Conservation (phyloP, 805 yeast species). For the Starmerella gropengiesseri region DNA sequence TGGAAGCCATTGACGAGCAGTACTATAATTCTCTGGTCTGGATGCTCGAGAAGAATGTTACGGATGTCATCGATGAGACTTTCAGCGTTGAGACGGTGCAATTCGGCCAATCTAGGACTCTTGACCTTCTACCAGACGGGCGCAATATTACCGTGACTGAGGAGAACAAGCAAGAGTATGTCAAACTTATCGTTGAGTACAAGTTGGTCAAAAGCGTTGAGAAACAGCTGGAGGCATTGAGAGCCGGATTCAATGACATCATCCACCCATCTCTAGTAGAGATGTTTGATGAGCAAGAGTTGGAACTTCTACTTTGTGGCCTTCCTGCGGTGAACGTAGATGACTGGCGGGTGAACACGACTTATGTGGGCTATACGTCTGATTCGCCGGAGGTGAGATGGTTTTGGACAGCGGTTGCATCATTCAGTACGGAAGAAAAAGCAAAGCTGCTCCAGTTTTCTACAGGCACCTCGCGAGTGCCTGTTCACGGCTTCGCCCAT, state of each 20-base stretch:
- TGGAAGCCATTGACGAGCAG: slow-evolving; percentile 87
- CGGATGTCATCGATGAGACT: slow-evolving; percentile 88
- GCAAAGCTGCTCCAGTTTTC: slow-evolving; percentile 92
- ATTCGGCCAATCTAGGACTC: slow-evolving; percentile 31
- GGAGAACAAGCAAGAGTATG: slow-evolving; percentile 82
- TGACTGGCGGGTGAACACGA: slow-evolving; percentile 87
- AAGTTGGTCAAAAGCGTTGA: slow-evolving; percentile 70
- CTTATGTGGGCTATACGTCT: slow-evolving; percentile 66
- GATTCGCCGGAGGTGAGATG: slow-evolving; percentile 82
- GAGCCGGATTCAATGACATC: slow-evolving; percentile 77
- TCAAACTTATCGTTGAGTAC: slow-evolving; percentile 73
- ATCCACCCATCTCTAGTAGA: slow-evolving; percentile 74
- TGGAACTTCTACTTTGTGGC: slow-evolving; percentile 86
- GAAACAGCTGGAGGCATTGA: slow-evolving; percentile 77
- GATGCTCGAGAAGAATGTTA: slow-evolving; percentile 95
- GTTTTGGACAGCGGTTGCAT: slow-evolving; percentile 96
- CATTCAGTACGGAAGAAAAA: slow-evolving; percentile 86
- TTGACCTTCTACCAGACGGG: slow-evolving; percentile 38
- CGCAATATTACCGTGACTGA: slow-evolving; percentile 78
- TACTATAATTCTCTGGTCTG: slow-evolving; percentile 85
- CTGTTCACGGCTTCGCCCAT: slow-evolving; percentile 84
- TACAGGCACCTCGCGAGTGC: slow-evolving; percentile 95
- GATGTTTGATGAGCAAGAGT: slow-evolving; percentile 89
- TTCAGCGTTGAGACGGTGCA: slow-evolving; percentile 89
- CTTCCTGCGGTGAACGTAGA: slow-evolving; percentile 91